Evolutionary conservation across 2,329 filamentous ascomycete genomes (phyloP), one percentile per base, ranked within the genome.

Genomic region (Cadophora luteo-olivacea): DNA sequence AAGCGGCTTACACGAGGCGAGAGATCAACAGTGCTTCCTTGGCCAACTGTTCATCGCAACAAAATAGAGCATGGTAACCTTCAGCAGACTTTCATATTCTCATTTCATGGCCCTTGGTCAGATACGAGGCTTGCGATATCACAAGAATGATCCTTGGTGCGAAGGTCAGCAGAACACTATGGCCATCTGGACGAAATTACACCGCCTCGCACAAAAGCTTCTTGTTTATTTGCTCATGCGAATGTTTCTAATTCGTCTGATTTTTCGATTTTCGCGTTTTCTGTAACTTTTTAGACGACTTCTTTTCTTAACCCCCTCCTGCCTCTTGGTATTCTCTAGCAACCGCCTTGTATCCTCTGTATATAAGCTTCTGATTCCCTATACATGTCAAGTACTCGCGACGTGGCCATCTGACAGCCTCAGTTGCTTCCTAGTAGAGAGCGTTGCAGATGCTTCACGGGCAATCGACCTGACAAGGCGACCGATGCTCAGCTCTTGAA

Each of bases 1-100:
- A 60, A 60, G 57, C 57, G 57, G 24, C 57, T 36, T 60, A 3
- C 4, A 45, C 33, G 57, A 60, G 57, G 57, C 57, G 57, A 60
- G 57, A 14, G 33, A 60, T 41, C 57, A 60, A 60, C 57, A 41
- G 22, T 45, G 22, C 57, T 41, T 41, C 33, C 57, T 60, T 60
- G 36, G 57, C 57, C 7, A 19, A 14, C 57, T 45, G 57, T 60
- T 45, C 36, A 45, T 60, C 57, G 36, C 36, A 45, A 45, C 57
- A 29, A 45, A 41, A 45, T 24, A 14, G 2, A 24, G 25, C 52
- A 60, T 25, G 36, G n/a, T 19, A 41, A 29, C 57, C 57, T 60
- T 60, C 57, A 29, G 22, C n/a, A 60, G 45, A 60, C 57, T 60
- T 60, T 60, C 12, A 33, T 5, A 4, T 14, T 8, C 36, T 24